Conservation (phyloP, 345 rosid genomes). For the Nasturtium officinale region DNA sequence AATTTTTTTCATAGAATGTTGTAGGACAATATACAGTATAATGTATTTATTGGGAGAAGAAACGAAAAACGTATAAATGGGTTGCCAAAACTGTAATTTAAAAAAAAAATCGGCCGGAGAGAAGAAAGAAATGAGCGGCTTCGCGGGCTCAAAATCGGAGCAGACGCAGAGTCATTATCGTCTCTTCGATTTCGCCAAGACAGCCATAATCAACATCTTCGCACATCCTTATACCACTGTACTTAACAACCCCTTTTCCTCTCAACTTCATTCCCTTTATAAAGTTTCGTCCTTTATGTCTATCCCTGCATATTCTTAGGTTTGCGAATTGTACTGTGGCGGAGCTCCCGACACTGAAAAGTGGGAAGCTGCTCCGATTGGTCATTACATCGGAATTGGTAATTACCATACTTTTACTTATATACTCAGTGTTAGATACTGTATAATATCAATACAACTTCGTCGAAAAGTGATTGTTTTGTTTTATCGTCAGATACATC, state of each 20-base stretch:
- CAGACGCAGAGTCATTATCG: constrained; percentile 75
- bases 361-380: constrained; percentile 75
- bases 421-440: background rate
- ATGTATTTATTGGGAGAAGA: background rate
- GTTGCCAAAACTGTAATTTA: constrained; percentile 19
- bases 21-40: too few species aligned
- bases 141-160: constrained; percentile 57
- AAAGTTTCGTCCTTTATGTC: constrained; percentile 22
- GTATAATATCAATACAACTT: background rate
- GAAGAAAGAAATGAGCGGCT: constrained; percentile 50
- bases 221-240: constrained; percentile 89
- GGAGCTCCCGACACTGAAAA: constrained; percentile 66
- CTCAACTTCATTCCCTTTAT: background rate
- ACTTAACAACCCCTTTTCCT: constrained; percentile 1
- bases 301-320: constrained; percentile 44
- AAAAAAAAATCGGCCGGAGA: constrained; percentile 4
- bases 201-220: constrained; percentile 83
- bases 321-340: constrained; percentile 88
- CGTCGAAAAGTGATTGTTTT: background rate
- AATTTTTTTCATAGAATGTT: too few species aligned
- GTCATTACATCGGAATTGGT: constrained; percentile 87
- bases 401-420: background rate
- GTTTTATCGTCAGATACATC: constrained; percentile 48
- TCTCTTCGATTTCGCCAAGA: constrained; percentile 80
- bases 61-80: background rate